Evolutionary conservation across 768 basidiomycete genomes (phyloP).

Genomic region (Stropharia rugosoannulata): DNA sequence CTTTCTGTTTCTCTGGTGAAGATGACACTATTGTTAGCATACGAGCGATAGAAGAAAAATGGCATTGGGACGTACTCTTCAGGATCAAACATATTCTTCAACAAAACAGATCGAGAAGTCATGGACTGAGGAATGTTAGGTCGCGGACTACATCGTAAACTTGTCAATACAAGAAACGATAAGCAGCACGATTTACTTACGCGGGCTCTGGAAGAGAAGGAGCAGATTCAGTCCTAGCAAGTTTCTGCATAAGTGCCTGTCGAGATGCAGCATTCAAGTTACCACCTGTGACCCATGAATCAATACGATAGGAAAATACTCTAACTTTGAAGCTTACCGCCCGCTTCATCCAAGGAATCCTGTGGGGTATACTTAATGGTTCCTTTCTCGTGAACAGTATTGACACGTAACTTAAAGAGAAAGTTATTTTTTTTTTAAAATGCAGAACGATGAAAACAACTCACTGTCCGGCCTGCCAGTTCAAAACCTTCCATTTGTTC

Average conservation of each 20-base stretch:
- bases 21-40: constrained; percentile 7
- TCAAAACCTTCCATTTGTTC: constrained; percentile 99
- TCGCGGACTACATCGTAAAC: constrained; percentile 48
- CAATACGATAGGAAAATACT: constrained; percentile 9
- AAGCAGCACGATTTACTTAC: constrained; percentile 38
- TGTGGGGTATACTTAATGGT: constrained; percentile 71
- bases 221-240: constrained; percentile 87
- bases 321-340: constrained; percentile 50
- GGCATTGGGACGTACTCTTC: constrained; percentile 67
- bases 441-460: constrained; percentile 23
- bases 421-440: not conserved
- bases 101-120: constrained; percentile 85
- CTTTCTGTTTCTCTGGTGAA: constrained; percentile 81
- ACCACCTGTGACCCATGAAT: constrained; percentile 58
- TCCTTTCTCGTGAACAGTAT: constrained; percentile 92
- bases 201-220: constrained; percentile 55
- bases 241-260: constrained; percentile 99
- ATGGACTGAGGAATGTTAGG: constrained; percentile 82
- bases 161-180: constrained; percentile 13
- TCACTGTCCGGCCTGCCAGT: constrained; percentile 89
- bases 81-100: constrained; percentile 98
- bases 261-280: constrained; percentile 97
- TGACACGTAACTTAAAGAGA: constrained; percentile 69
- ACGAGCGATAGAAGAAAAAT: not conserved
- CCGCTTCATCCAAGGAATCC: constrained; percentile 86